A percentile compares a stretch with the other conserved stretches of the same genome.
Evolutionary conservation across 768 basidiomycete genomes (phyloP).

Genomic region (Collybia sordida): DNA sequence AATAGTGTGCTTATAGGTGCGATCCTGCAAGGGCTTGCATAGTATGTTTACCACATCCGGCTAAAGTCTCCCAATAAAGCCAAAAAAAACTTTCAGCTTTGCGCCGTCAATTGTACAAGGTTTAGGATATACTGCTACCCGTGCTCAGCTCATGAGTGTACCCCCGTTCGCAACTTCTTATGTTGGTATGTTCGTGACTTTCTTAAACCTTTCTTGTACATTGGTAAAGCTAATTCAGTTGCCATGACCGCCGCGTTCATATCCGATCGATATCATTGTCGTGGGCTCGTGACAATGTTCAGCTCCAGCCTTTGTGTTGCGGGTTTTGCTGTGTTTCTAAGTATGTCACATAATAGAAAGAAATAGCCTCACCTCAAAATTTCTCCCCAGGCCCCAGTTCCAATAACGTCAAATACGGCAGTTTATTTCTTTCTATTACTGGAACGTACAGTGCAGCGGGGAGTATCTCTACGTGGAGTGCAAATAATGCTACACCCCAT

Average conservation of each 20-base stretch:
- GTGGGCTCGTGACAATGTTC: slow-evolving; percentile 33
- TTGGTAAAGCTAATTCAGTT: slow-evolving; percentile 19
- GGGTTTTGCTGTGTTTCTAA: slow-evolving; percentile 39
- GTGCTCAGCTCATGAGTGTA: no score
- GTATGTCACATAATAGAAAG: slow-evolving; percentile 15
- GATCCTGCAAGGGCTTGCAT: slow-evolving; percentile 16
- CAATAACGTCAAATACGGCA: slow-evolving; percentile 29
- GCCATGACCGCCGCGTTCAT: slow-evolving; percentile 32
- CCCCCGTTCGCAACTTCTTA: slow-evolving; percentile 30
- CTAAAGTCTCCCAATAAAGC: background rate
- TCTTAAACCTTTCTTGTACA: no score
- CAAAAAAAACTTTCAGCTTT: background rate
- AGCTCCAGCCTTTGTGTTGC: slow-evolving; percentile 23
- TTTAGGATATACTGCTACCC: no score
- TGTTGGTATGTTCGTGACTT: slow-evolving; percentile 22
- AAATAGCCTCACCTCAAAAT: slow-evolving; percentile 4
- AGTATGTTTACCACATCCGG: slow-evolving; percentile 24
- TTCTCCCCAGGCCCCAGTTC: slow-evolving; percentile 9
- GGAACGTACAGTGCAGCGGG: slow-evolving; percentile 36
- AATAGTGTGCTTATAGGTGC: slow-evolving; percentile 6
- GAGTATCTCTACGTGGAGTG: slow-evolving; percentile 35
- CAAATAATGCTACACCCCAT: slow-evolving; percentile 41
- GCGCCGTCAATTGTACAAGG: no score
- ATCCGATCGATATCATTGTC: slow-evolving; percentile 35
- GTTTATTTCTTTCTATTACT: slow-evolving; percentile 33